Base-by-base conservation (phyloP, 768 basidiomycete species). In the Fomitopsis pulvina region DNA sequence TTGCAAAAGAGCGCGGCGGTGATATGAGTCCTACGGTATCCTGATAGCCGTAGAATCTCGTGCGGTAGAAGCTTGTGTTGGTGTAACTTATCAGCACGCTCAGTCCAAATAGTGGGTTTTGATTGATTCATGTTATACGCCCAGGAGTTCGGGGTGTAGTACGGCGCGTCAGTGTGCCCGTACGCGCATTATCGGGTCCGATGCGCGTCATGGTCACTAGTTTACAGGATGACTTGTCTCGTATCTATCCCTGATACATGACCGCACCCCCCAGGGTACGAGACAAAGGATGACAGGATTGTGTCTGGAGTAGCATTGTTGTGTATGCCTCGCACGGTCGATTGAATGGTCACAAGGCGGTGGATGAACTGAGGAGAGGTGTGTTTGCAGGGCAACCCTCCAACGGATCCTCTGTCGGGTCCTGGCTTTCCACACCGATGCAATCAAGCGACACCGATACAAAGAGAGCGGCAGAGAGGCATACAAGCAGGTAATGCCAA, bases 81-180 rank as follows among this genome's bases (percentile, higher is more conserved):
- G 81, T 74, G 52, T 83, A 80, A 0, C 77, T 79, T 26, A 83
- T 77, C 49, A 66, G 30, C 83, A 80, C 0, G 77, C 58, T 47
- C 75, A 80, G 49, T 82, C 76, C 26, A 76, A 80, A 73, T 73
- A 34, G 8, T 29, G 32, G 8, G 32, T 26, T 85, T 86, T 48
- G 80, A 72, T 48, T 83, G 79, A 58, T 84, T 74, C 51, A 85
- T 76, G 54, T 85, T 84, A 52, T 85, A 83, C 7, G 74, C 77
- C 54, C 69, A 81, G 65, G 85, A 84, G 56, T 85, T 74, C 21
- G 60, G 52, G 51, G 68, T 79, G 0, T 82, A 81, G 48, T 77
- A 79, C 12, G 67, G 58, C 4, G 72, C 20, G 76, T 71, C 9
- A 85, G 65, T 1, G 79, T 78, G 12, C 80, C 76, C 0, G 81